Percentiles rank a stretch among this genome's conserved stretches.
phyloP scores from a whole-genome alignment of 2,329 filamentous ascomycete species.

The Zalaria sp. region DNA sequence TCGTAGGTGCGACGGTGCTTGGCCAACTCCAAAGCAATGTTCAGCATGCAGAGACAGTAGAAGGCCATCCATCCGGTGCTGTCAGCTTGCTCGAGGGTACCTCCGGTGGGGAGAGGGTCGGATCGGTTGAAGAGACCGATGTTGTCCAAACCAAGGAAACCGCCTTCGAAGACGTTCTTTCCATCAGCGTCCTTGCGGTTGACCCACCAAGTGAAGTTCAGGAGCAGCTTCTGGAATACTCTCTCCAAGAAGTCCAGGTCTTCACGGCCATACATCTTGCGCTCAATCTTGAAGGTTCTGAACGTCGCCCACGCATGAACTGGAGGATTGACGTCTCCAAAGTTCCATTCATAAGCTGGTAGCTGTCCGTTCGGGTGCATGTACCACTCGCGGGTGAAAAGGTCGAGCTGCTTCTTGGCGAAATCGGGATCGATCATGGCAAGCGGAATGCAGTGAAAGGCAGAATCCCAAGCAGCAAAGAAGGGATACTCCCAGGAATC shows the following conservation, averaged over 20 bases:
- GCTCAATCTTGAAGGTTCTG: constrained; percentile 93
- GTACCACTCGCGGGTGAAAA: constrained; percentile 97
- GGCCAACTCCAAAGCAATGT: constrained; percentile 86
- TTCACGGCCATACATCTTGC: constrained; percentile 89
- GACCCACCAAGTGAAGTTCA: constrained; percentile 99
- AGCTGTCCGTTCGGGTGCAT: constrained; percentile 95
- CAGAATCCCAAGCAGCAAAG: constrained; percentile 94
- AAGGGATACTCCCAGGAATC: constrained; percentile 99
- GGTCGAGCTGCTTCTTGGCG: constrained; percentile 91
- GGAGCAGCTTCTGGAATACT: constrained; percentile 86
- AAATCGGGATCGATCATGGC: constrained; percentile 98
- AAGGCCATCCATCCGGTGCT: constrained; percentile 99
- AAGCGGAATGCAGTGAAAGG: constrained; percentile 89
- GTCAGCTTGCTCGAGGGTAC: constrained; percentile 88
- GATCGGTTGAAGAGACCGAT: constrained; percentile 96
- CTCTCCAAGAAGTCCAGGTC: constrained; percentile 92
- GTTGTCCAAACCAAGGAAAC: constrained; percentile 90
- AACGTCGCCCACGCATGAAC: constrained; percentile 96
- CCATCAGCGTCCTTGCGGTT: constrained; percentile 89
- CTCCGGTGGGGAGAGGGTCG: constrained; percentile 84
- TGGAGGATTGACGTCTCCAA: constrained; percentile 90
- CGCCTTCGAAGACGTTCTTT: constrained; percentile 95
- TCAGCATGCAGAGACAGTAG: constrained; percentile 91
- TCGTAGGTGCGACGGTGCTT: constrained; percentile 93
- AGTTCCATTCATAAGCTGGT: constrained; percentile 93